A percentile compares a stretch with the other conserved stretches of the same genome.
Conservation (phyloP, 805 yeast species). For the Barnettozyma populi region DNA sequence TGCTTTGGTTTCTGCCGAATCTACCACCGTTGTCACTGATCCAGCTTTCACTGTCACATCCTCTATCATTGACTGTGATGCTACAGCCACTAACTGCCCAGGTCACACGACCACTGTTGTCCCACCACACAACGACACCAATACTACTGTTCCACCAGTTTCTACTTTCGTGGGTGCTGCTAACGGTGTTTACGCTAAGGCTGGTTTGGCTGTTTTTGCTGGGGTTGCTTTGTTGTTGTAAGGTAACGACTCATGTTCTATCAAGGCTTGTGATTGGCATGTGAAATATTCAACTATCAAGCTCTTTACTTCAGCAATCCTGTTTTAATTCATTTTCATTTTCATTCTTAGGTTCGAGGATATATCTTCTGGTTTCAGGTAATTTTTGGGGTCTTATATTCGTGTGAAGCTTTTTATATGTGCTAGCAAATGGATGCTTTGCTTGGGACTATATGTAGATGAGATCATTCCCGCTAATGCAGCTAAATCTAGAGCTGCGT, state of each 20-base stretch:
- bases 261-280: no score
- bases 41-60: slow-evolving; percentile 7
- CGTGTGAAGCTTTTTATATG: neutral
- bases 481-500: no score
- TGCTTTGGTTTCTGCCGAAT: slow-evolving; percentile 22
- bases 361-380: neutral
- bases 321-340: neutral
- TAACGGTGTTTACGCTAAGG: slow-evolving; percentile 20
- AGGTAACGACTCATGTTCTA: no score
- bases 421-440: neutral
- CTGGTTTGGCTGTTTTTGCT: slow-evolving; percentile 28
- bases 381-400: neutral
- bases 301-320: no score
- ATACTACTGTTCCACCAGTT: slow-evolving; percentile 22
- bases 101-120: neutral
- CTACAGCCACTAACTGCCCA: slow-evolving; percentile 13
- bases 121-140: slow-evolving; percentile 13
- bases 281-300: no score
- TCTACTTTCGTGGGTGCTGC: slow-evolving; percentile 28
- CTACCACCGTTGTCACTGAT: slow-evolving; percentile 11
- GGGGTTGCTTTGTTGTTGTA: slow-evolving; percentile 28
- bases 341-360: neutral
- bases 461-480: no score
- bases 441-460: neutral
- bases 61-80: slow-evolving; percentile 16